Base-by-base conservation (phyloP, 106 monocot species). In the Agapanthus africanus region DNA sequence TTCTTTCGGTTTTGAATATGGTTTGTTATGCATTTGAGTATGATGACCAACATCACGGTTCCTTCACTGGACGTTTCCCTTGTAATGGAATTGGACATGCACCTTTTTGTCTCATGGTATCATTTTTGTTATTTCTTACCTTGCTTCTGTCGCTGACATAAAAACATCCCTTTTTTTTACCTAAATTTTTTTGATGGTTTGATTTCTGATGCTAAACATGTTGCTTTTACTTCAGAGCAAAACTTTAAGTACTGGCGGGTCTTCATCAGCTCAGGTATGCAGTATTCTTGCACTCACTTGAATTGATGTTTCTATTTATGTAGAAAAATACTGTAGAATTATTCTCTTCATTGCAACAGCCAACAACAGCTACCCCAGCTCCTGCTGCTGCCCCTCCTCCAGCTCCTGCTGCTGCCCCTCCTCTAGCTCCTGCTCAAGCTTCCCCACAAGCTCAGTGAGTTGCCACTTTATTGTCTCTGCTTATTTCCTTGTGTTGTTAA, bases 291-390 rank as follows among this genome's bases (percentile, higher is more conserved):
- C 64, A 39, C 6, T 39, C 1, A 16, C 23, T 36, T 36, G 18
- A 36, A 62, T 62, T 19, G 5, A 21, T 19, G 19, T 40, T 65
- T 65, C 23, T 39, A 5, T 26, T 65, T 37, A 3, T 8, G 23
- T 10, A 40, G 14, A 35, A 36, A 0, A 34, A 1, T 40, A n/a
- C 11, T 49, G 19, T 11, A 42, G 32, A 50, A 68, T 26, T 68
- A 35, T 32, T 2, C 21, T 50, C 21, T 68, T n/a, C n/a, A 38
- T 52, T 15, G 63, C 26, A 62, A 50, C 68, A 94, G 94, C 65
- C 89, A 67, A 79, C 89, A 44, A 60, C 75, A 36, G 51, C 84
- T n/a, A n/a, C n/a, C n/a, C n/a, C n/a, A n/a, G n/a, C n/a, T n/a
- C n/a, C n/a, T 71, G 73, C 82, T 54, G 51, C 70, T 26, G 26